These are phyloP conservation scores for Nemania serpens DNA, from an alignment of 2,329 filamentous ascomycete genomes.

Conservation along the genomic window DNA sequence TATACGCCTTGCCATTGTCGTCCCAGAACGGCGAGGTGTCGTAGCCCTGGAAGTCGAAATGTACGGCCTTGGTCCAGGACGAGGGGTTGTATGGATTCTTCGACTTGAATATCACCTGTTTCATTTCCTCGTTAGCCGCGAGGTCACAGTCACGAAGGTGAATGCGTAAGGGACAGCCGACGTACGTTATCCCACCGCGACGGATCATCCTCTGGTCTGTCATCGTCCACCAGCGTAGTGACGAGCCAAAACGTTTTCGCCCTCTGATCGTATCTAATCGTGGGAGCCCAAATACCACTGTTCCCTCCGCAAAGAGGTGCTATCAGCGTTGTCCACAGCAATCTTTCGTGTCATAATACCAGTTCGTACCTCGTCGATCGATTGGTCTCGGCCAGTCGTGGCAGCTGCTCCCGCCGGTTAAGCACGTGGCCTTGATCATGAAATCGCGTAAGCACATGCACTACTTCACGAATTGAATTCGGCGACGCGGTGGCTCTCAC, in stretches of 20 bases:
- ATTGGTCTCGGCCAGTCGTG: slow-evolving; percentile 38
- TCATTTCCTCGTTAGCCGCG: background rate
- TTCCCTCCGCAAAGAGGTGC: background rate
- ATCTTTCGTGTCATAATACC: slow-evolving; percentile 7
- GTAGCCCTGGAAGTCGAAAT: slow-evolving; percentile 56
- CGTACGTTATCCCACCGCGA: slow-evolving; percentile 44
- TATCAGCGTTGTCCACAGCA: background rate
- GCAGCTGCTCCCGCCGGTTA: slow-evolving; percentile 37
- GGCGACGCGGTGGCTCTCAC: slow-evolving; percentile 18
- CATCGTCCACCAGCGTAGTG: slow-evolving; percentile 47
- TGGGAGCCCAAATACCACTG: slow-evolving; percentile 54
- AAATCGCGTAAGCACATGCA: background rate
- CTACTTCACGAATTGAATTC: background rate
- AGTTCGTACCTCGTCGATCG: slow-evolving; percentile 33
- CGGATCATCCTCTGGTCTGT: slow-evolving; percentile 37
- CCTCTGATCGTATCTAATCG: slow-evolving; percentile 48
- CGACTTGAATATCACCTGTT: slow-evolving; percentile 51
- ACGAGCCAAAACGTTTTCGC: slow-evolving; percentile 51
- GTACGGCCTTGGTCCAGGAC: slow-evolving; percentile 54
- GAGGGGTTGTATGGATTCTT: slow-evolving; percentile 47
- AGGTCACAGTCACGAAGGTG: background rate
- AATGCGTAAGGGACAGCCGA: background rate
- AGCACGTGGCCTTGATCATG: slow-evolving; percentile 34
- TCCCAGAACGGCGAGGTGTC: slow-evolving; percentile 63
- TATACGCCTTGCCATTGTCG: slow-evolving; percentile 57